Conservation (phyloP, 139 green algal genomes). For the Spirogloea muscicola region DNA sequence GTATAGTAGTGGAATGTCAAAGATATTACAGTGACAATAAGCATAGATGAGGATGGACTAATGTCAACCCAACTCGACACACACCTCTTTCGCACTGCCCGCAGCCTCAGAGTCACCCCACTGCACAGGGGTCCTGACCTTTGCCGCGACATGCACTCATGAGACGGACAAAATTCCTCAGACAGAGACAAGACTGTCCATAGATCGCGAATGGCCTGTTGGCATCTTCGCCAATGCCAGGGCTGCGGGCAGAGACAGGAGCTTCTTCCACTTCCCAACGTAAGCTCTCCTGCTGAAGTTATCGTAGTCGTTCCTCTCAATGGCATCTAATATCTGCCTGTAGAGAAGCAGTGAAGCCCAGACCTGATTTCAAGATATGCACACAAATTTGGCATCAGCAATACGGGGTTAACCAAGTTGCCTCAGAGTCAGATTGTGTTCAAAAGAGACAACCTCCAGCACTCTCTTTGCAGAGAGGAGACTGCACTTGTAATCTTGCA, state of each 20-base stretch:
- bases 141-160: neutral
- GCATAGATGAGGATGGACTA: neutral
- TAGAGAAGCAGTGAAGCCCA: conserved; percentile 95
- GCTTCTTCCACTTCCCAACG: conserved; percentile 78
- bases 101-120: neutral
- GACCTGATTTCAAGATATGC: conserved; percentile 55
- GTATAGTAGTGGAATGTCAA: too few species aligned
- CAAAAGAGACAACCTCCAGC: too few species aligned
- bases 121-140: neutral
- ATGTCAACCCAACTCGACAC: neutral
- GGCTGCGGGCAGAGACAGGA: conserved; percentile 42
- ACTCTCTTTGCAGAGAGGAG: too few species aligned
- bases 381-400: neutral
- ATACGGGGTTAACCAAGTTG: neutral
- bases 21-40: too few species aligned
- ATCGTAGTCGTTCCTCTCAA: conserved; percentile 96
- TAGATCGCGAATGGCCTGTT: neutral
- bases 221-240: conserved; percentile 30
- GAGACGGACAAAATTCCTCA: too few species aligned
- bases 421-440: neutral
- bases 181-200: too few species aligned
- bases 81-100: neutral
- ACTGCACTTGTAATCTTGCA: too few species aligned
- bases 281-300: conserved; percentile 96
- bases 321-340: conserved; percentile 90